Base-by-base conservation (phyloP, 2,329 filamentous ascomycete species). In the Ophioceras dolichostomum region DNA sequence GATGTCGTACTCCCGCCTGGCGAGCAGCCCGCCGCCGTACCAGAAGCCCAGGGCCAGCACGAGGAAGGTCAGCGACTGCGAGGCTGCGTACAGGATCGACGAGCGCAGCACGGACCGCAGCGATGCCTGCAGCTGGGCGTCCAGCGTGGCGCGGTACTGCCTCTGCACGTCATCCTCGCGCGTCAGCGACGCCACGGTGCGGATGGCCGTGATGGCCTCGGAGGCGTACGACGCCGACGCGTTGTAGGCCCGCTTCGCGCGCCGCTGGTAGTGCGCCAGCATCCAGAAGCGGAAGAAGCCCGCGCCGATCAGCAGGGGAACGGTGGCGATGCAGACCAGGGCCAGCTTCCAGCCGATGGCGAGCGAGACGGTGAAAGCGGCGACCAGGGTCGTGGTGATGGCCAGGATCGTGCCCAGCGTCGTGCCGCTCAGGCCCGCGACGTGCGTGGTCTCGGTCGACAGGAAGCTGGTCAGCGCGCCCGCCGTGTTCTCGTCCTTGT, bases 171-270 rank as follows among this genome's bases (percentile, higher is more conserved):
- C 85, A 0, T 72, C 60, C 60, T 98, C 91, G 9, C 89, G 76
- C 0, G 88, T 94, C 32, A 98, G 70, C 8, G 86, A 84, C 4
- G 88, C 89, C 9, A 96, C 88, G 2, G 91, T 96, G 36, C 89
- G 82, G 47, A 96, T 95, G 6, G 88, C 83, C 2, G 85, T 88
- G 22, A 93, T 94, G 31, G 88, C 88, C 58, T 98, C 91, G 33
- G 88, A 91, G 10, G 91, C 91, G 53, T 83, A 94, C 39, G 79
- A 81, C 7, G 89, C 89, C 41, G 85, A 89, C 40, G 71, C 64
- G 52, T 85, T 72, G 54, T 96, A 88, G 4, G 85, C 79, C 45
- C 68, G 67, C 64, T 91, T 93, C 2, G 86, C 79, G 18, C 83
- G 80, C 27, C 69, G 70, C 60, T 84, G 83, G 64, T 86, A 94